phyloP scores from a whole-genome alignment of 208 protist genomes.

The Leptomonas pyrrhocoris region DNA sequence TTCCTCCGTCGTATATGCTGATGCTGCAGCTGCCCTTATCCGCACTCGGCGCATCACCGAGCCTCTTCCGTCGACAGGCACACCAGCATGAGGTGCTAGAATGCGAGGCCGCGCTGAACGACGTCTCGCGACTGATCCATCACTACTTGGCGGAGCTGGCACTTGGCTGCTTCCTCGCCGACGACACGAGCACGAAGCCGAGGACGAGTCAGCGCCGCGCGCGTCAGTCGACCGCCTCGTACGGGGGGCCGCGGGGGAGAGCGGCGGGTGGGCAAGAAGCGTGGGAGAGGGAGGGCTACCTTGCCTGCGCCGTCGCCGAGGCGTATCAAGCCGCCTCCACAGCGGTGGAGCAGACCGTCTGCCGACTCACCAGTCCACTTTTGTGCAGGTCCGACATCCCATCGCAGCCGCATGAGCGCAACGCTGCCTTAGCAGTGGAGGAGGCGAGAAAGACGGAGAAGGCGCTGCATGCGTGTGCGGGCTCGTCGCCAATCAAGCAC shows the following conservation, averaged over 20 bases:
- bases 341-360: background rate
- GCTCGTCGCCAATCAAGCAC: background rate
- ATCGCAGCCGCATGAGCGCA: background rate
- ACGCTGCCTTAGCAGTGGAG: background rate
- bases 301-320: constrained; percentile 9
- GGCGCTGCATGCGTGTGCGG: background rate
- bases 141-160: constrained; percentile 17
- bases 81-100: constrained; percentile 5
- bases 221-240: background rate
- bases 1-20: background rate
- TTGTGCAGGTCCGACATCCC: background rate
- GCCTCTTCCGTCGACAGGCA: background rate
- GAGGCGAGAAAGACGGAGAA: background rate
- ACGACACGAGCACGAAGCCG: background rate
- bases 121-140: constrained; percentile 13
- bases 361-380: background rate
- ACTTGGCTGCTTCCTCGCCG: background rate
- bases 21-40: background rate
- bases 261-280: background rate
- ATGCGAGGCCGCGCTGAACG: constrained; percentile 14
- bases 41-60: background rate
- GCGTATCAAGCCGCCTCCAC: constrained; percentile 1
- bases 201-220: background rate
- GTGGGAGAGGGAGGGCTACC: background rate
- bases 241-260: background rate